Evolutionary conservation across 78 protist species (phyloP).

Genomic region (Anaeramoeba flamelloides): DNA sequence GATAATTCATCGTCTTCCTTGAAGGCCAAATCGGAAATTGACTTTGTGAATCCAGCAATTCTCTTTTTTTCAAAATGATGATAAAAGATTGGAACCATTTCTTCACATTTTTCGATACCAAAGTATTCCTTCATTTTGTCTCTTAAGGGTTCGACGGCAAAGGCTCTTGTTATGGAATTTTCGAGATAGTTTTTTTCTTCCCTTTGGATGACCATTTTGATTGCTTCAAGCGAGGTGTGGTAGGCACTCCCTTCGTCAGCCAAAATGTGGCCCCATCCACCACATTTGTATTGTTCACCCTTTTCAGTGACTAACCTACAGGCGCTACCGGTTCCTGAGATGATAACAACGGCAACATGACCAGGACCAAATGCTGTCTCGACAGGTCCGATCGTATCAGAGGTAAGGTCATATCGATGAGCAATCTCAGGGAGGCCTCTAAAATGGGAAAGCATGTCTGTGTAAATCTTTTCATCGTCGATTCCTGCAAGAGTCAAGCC

Average conservation of each 20-base stretch:
- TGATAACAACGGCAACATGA: neutral
- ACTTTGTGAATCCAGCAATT: neutral
- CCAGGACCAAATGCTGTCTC: no score
- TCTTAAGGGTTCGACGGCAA: neutral
- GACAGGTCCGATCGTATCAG: no score
- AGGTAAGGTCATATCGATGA: no score
- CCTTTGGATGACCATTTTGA: neutral
- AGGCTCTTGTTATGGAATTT: neutral
- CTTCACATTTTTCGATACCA: neutral
- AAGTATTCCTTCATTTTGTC: neutral
- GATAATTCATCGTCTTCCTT: no score
- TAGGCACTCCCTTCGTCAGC: conserved; percentile 8
- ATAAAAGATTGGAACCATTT: neutral
- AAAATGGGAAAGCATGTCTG: no score
- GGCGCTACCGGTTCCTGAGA: conserved; percentile 7
- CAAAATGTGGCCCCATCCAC: conserved; percentile 11
- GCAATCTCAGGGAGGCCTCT: no score
- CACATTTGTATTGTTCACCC: neutral
- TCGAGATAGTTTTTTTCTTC: neutral
- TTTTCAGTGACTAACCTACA: neutral
- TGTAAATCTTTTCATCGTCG: no score
- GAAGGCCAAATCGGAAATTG: neutral
- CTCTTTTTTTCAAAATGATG: neutral
- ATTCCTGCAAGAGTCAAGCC: no score
- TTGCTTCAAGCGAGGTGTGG: neutral